A percentile compares a stretch with the other conserved stretches of the same genome.
Conservation (phyloP, 139 green algal species). For the Spirogloea muscicola region DNA sequence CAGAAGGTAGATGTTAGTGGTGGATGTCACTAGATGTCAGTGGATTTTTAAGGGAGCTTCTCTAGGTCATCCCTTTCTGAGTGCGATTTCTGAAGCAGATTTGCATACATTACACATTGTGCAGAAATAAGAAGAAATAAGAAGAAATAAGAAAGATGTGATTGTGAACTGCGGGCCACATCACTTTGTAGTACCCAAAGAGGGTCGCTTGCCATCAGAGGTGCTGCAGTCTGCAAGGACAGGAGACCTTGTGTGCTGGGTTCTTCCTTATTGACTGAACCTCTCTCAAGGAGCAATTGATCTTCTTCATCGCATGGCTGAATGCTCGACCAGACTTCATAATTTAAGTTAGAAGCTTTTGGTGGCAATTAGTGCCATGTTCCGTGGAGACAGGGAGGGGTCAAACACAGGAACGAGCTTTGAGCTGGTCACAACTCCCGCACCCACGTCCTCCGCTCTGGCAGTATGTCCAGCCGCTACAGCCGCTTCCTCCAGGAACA, state of each 20-base stretch:
- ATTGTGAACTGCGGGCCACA: slow-evolving; percentile 70
- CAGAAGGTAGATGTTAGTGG: too few relatives aligned
- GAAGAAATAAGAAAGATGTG: too few relatives aligned
- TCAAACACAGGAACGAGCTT: slow-evolving; percentile 17
- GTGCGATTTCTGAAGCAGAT: background rate
- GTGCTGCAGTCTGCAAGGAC: background rate
- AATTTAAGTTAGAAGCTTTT: too few relatives aligned
- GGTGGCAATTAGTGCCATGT: slow-evolving; percentile 21
- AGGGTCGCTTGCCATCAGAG: slow-evolving; percentile 5
- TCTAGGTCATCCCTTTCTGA: background rate
- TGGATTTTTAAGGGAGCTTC: background rate
- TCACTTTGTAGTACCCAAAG: slow-evolving; percentile 53
- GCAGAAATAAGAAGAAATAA: slow-evolving; percentile 54
- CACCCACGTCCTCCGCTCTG: background rate
- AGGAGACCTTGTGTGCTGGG: slow-evolving; percentile 6
- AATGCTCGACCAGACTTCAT: too few relatives aligned
- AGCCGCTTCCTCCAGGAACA: slow-evolving; percentile 18
- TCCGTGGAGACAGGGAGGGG: slow-evolving; percentile 10
- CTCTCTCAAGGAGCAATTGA: too few relatives aligned
- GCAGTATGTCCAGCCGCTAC: background rate
- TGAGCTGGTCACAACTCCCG: background rate
- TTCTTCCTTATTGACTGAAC: too few relatives aligned
- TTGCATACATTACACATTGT: background rate
- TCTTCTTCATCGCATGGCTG: too few relatives aligned
- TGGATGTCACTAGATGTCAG: too few relatives aligned